Base-by-base conservation (phyloP, 768 basidiomycete genomes). In the Galerina marginata region DNA sequence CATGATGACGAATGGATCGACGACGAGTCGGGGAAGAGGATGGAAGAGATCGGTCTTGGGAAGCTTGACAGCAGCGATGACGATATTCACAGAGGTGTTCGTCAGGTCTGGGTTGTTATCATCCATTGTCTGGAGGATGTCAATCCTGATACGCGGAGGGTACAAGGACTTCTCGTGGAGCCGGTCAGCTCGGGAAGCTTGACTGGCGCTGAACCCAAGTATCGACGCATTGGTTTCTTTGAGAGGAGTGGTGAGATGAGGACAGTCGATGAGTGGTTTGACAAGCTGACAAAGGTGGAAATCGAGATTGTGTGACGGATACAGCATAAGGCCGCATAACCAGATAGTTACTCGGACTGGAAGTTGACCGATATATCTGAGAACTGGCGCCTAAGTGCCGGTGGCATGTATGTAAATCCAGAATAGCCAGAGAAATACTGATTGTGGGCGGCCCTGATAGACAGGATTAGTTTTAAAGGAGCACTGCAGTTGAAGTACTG, bases 171-270 rank as follows among this genome's bases (percentile, higher is more conserved):
- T 3, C 33, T 54, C 26, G 39, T 54, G 7, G 40, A 54, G 20
- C 38, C 37, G 2, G 4, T 47, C 20, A 11, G 11, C 4, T 25
- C n/a, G 7, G 26, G 12, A 4, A 47, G 10, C 7, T 47, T 10
- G 37, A 26, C 20, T 25, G 53, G 14, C 6, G 26, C 36, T 20
- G 53, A 43, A 14, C 16, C 12, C 7, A 54, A 54, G 26, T 54
- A 42, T 54, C 38, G 53, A 29, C 53, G 53, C 37, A 43, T 54
- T 12, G 53, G 53, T 39, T 54, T 54, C 53, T 54, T 54, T 54
- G 36, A 54, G 20, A 43, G 53, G 10, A 54, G 15, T 10, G 36
- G 10, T 23, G 39, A 43, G 39, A 2, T 23, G 39, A 26, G 25
- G 15, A 23, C 14, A 49, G 42, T 39, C 14, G 38, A 54, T 3